Conservation (phyloP, 2,329 filamentous ascomycete species). For the Penicillium griseofulvum region DNA sequence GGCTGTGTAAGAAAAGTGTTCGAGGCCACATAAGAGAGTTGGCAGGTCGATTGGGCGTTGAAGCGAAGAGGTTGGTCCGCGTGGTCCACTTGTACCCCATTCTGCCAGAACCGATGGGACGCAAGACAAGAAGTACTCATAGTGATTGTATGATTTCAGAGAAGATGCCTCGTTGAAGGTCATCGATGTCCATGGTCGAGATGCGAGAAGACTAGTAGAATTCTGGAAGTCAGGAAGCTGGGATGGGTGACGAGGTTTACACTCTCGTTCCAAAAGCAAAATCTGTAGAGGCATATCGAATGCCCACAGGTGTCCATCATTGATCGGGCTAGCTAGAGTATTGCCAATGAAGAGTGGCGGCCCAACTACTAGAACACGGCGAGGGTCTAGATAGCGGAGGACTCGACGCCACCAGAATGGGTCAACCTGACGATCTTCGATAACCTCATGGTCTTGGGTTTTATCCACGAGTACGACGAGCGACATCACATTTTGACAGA, state of each 20-base stretch:
- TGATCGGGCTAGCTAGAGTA: slow-evolving; percentile 58
- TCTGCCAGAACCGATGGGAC: slow-evolving; percentile 61
- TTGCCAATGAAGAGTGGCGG: slow-evolving; percentile 62
- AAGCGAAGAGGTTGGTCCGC: slow-evolving; percentile 1
- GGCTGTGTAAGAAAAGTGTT: slow-evolving; percentile 57
- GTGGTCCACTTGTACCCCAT: slow-evolving; percentile 30
- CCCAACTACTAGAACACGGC: slow-evolving; percentile 57
- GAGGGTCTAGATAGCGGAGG: slow-evolving; percentile 54
- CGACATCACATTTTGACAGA: slow-evolving; percentile 46
- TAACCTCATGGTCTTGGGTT: no score
- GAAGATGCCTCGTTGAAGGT: slow-evolving; percentile 71
- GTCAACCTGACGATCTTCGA: slow-evolving; percentile 34
- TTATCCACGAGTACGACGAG: slow-evolving; percentile 47
- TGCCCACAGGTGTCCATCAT: slow-evolving; percentile 59
- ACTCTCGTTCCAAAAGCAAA: slow-evolving; percentile 46
- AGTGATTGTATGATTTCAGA: slow-evolving; percentile 66
- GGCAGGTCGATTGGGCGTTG: slow-evolving; percentile 30
- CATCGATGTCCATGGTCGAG: slow-evolving; percentile 46
- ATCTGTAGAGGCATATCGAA: slow-evolving; percentile 65
- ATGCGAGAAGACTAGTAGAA: slow-evolving; percentile 50
- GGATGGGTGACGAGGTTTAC: slow-evolving; percentile 11
- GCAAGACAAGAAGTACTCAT: slow-evolving; percentile 67
- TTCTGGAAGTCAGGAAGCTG: slow-evolving; percentile 30
- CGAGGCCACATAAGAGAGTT: slow-evolving; percentile 44
- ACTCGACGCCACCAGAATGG: slow-evolving; percentile 56